These are phyloP conservation scores for Eryngium alpinum DNA, from an alignment of 140 eudicot genomes.

Conservation along the genomic window DNA sequence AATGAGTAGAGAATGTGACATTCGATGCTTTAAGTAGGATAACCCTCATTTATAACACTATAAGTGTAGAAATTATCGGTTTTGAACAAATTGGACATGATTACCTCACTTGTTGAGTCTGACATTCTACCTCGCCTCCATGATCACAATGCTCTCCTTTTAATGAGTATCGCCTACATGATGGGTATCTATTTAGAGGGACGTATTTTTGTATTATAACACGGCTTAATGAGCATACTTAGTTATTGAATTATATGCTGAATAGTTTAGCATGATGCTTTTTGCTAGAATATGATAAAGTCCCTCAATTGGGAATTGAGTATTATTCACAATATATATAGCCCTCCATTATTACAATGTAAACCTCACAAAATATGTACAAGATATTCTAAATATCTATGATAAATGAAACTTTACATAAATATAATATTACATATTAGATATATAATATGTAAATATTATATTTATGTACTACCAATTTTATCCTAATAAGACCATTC, in stretches of 20 bases:
- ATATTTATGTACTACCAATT: too few species aligned
- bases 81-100: not conserved
- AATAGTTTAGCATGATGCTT: not conserved
- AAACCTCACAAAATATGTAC: too few species aligned
- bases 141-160: not conserved
- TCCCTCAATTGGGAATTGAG: too few species aligned
- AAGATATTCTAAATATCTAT: too few species aligned
- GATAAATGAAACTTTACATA: too few species aligned
- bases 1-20: not conserved
- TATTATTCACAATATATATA: too few species aligned
- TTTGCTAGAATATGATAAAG: too few species aligned
- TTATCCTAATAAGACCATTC: not conserved
- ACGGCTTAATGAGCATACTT: not conserved
- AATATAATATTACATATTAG: too few species aligned
- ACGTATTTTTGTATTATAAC: not conserved
- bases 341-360: too few species aligned
- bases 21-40: not conserved
- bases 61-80: not conserved
- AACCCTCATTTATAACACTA: not conserved
- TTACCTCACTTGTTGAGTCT: not conserved
- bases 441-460: too few species aligned
- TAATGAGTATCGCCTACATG: not conserved
- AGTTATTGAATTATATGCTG: not conserved
- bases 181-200: not conserved
- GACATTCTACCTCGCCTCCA: not conserved